Conservation (phyloP, 345 rosid genomes). For the Brassica rapa region DNA sequence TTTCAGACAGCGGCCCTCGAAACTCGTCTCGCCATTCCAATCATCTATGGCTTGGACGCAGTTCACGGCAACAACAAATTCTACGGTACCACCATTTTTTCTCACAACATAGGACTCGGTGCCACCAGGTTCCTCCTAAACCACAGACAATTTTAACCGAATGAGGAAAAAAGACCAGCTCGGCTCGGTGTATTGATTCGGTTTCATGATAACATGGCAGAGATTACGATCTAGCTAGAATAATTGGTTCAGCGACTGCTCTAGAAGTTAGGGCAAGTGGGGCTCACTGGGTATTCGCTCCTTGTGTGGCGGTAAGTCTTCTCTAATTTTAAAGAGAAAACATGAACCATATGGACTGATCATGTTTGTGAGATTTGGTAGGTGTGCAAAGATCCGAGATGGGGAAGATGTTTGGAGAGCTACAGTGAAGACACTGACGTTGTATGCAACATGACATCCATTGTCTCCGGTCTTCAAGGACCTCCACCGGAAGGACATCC, state of each 20-base stretch:
- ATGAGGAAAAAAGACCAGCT: neutral
- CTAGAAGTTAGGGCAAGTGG: slow-evolving; percentile 86
- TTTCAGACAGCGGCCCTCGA: slow-evolving; percentile 59
- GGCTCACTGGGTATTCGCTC: slow-evolving; percentile 74
- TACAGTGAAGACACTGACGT: slow-evolving; percentile 66
- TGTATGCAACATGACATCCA: slow-evolving; percentile 67
- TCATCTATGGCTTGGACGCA: slow-evolving; percentile 80
- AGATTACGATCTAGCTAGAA: slow-evolving; percentile 65
- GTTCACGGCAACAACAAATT: slow-evolving; percentile 78
- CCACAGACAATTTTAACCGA: neutral
- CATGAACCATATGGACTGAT: neutral
- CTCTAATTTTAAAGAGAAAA: neutral
- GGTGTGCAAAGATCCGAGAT: slow-evolving; percentile 79
- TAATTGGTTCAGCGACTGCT: slow-evolving; percentile 74
- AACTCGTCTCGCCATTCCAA: slow-evolving; percentile 71
- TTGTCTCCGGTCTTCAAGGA: slow-evolving; percentile 76
- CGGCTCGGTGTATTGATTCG: neutral
- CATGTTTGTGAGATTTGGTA: slow-evolving; percentile 33
- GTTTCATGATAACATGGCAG: slow-evolving; percentile 35
- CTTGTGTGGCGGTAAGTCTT: slow-evolving; percentile 74
- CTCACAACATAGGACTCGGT: slow-evolving; percentile 84
- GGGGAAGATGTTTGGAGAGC: slow-evolving; percentile 87
- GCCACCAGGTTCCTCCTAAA: slow-evolving; percentile 62
- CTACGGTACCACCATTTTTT: slow-evolving; percentile 81
- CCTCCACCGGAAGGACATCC: slow-evolving; percentile 67